A percentile compares a stretch with the other conserved stretches of the same genome.
These are phyloP conservation scores for Ecytonucleospora hepatopenaei DNA, from an alignment of 371 early-diverging fungal species.

Conservation along the genomic window DNA sequence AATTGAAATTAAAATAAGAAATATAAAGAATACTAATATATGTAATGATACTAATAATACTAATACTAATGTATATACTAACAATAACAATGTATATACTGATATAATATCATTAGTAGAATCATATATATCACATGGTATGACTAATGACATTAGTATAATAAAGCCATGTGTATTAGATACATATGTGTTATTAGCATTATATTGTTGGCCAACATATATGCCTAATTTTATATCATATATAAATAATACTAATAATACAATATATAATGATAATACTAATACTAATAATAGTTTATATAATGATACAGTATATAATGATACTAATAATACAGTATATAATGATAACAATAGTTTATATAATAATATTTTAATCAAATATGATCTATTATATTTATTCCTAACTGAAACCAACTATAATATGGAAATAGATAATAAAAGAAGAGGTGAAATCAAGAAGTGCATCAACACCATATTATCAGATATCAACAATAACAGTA, in stretches of 20 bases:
- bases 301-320: too few species aligned
- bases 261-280: too few species aligned
- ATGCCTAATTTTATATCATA: constrained; percentile 43
- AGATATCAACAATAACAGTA: too few species aligned
- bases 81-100: constrained; percentile 8
- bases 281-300: not conserved
- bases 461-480: constrained; percentile 23
- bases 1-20: constrained; percentile 29
- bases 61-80: too few species aligned
- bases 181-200: constrained; percentile 44
- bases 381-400: constrained; percentile 39
- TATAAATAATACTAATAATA: constrained; percentile 27
- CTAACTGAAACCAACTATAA: constrained; percentile 43
- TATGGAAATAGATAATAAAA: constrained; percentile 52
- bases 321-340: constrained; percentile 16
- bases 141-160: not conserved
- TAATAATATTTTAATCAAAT: constrained; percentile 23
- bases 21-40: too few species aligned
- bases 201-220: constrained; percentile 52
- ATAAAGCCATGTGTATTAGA: constrained; percentile 11
- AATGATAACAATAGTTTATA: too few species aligned
- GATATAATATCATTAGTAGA: constrained; percentile 24
- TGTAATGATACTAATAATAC: too few species aligned
- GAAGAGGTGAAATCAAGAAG: constrained; percentile 53
- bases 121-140: not conserved